These are phyloP conservation scores for Capsicum pubescens DNA, from an alignment of 257 asterid genomes.

Conservation along the genomic window DNA sequence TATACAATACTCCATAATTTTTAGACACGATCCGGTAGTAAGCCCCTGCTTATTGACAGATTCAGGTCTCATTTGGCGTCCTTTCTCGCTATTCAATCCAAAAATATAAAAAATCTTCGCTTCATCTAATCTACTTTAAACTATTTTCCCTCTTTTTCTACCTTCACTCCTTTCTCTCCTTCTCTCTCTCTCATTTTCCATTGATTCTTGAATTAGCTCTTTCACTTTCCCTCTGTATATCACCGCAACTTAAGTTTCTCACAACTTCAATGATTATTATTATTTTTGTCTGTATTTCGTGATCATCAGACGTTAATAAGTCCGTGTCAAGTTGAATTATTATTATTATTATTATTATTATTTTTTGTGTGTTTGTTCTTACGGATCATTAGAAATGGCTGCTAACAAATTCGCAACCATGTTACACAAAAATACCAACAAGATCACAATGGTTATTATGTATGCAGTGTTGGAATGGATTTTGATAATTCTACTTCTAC, in stretches of 20 bases:
- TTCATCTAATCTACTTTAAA: slow-evolving; percentile 26
- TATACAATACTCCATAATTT: no score
- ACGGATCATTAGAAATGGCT: slow-evolving; percentile 55
- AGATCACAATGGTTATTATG: slow-evolving; percentile 66
- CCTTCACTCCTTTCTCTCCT: slow-evolving; percentile 30
- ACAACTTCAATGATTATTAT: not conserved
- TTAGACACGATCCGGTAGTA: no score
- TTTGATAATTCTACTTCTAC: slow-evolving; percentile 67
- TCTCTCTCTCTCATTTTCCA: slow-evolving; percentile 37
- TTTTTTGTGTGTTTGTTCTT: slow-evolving; percentile 40
- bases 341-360: not conserved
- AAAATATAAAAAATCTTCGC: not conserved
- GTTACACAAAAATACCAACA: slow-evolving; percentile 78
- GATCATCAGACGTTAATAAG: not conserved
- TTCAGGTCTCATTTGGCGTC: slow-evolving; percentile 49
- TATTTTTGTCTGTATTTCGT: slow-evolving; percentile 32
- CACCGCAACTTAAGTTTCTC: slow-evolving; percentile 23
- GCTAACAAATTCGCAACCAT: slow-evolving; percentile 88
- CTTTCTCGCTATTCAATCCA: slow-evolving; percentile 56
- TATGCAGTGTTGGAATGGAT: slow-evolving; percentile 91
- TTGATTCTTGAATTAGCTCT: slow-evolving; percentile 30
- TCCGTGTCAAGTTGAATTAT: not conserved
- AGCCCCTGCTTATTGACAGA: slow-evolving; percentile 25
- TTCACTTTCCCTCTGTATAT: slow-evolving; percentile 18
- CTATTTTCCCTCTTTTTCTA: slow-evolving; percentile 26